These are phyloP conservation scores for Ophiostoma sp. DNA, from an alignment of 2,329 filamentous ascomycete species.

Conservation along the genomic window DNA sequence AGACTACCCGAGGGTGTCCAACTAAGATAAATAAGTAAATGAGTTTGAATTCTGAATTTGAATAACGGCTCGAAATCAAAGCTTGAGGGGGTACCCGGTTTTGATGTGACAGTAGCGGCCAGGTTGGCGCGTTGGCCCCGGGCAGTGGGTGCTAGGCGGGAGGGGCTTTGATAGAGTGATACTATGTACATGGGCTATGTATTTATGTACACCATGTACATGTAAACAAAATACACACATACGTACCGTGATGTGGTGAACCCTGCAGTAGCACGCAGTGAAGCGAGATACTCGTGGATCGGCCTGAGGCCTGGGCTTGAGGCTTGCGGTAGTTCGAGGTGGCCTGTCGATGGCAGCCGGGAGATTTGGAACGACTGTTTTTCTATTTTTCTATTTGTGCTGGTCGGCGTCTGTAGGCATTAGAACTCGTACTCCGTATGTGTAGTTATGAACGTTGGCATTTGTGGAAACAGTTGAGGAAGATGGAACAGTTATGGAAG, in stretches of 20 bases:
- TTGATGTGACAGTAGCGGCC: conserved; percentile 20
- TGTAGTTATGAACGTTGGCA: not conserved
- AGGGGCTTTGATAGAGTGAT: not conserved
- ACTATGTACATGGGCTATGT: not conserved
- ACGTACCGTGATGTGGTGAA: not conserved
- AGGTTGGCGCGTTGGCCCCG: not conserved
- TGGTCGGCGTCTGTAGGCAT: not conserved
- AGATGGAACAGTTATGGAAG: not conserved
- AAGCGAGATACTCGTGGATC: conserved; percentile 20
- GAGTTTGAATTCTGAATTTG: too few species aligned
- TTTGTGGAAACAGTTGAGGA: not conserved
- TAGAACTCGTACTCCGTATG: not conserved
- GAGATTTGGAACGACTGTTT: not conserved
- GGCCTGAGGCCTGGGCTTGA: not conserved
- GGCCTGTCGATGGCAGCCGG: not conserved
- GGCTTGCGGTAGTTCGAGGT: not conserved
- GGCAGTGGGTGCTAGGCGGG: not conserved
- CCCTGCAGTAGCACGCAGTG: conserved; percentile 19
- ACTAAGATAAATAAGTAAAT: too few species aligned
- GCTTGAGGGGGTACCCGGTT: conserved; percentile 17
- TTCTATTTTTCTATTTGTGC: not conserved
- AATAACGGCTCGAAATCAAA: not conserved
- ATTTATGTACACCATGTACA: not conserved
- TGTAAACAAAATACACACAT: not conserved
- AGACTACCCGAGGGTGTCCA: not conserved